These are phyloP conservation scores for Nannochloropsis granulata DNA, from an alignment of 108 stramenopile genomes.

Conservation along the genomic window DNA sequence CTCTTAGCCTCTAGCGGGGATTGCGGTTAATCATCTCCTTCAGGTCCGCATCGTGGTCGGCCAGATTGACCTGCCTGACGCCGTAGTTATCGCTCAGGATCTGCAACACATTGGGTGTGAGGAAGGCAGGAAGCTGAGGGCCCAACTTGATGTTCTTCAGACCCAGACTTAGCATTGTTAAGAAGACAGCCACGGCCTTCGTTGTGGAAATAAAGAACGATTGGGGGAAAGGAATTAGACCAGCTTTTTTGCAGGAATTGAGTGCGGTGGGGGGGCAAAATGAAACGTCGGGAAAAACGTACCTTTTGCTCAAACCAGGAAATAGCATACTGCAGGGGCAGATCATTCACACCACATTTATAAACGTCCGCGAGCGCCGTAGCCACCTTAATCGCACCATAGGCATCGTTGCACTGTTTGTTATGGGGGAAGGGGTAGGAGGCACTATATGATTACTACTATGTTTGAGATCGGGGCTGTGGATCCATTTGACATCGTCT, in stretches of 20 bases:
- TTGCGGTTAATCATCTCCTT: not conserved
- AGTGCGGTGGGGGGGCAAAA: not conserved
- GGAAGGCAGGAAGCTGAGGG: constrained; percentile 51
- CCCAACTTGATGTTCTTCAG: constrained; percentile 65
- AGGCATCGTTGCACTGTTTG: constrained; percentile 51
- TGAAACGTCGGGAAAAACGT: not conserved
- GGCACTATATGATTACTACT: no score
- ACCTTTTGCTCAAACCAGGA: constrained; percentile 51
- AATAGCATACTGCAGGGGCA: constrained; percentile 42
- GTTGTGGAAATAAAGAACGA: not conserved
- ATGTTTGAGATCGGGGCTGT: no score
- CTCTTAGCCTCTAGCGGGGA: not conserved
- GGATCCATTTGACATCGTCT: no score
- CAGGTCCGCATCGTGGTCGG: constrained; percentile 35
- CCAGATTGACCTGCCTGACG: constrained; percentile 47
- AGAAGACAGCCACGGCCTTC: constrained; percentile 55
- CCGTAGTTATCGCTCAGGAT: constrained; percentile 51
- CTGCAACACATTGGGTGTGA: constrained; percentile 48
- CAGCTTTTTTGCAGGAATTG: no score
- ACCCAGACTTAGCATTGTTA: constrained; percentile 54
- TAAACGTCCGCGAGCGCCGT: constrained; percentile 59
- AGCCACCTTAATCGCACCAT: constrained; percentile 59
- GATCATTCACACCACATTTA: constrained; percentile 52
- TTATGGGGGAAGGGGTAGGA: no score
- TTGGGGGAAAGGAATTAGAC: not conserved